Percentiles rank a stretch among this genome's conserved stretches.
Evolutionary conservation across 2,329 filamentous ascomycete species (phyloP).

Genomic region (Trichothecium roseum): DNA sequence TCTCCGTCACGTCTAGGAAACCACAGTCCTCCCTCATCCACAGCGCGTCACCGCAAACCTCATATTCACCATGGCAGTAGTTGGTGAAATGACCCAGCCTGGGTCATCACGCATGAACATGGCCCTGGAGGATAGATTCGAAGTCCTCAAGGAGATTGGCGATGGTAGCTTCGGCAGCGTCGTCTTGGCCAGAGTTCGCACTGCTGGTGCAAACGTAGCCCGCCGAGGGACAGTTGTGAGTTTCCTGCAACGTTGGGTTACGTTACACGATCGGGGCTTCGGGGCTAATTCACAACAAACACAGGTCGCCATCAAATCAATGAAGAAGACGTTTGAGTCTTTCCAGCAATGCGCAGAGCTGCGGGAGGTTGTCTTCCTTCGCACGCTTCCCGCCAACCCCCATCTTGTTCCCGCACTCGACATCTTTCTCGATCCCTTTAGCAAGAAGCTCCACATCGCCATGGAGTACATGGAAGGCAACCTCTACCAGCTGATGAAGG

Average conservation of each 20-base stretch:
- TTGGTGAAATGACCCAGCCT: constrained; percentile 62
- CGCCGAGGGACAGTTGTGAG: constrained; percentile 86
- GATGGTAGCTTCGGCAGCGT: constrained; percentile 99
- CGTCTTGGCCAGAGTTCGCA: constrained; percentile 80
- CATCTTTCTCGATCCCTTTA: constrained; percentile 95
- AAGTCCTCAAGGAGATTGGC: constrained; percentile 94
- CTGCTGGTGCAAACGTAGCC: constrained; percentile 79
- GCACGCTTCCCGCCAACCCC: constrained; percentile 75
- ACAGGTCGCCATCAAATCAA: constrained; percentile 97
- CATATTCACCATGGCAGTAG: constrained; percentile 59
- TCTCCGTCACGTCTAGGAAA: neutral
- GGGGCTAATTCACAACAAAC: constrained; percentile 5
- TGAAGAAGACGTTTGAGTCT: constrained; percentile 99
- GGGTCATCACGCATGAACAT: constrained; percentile 49
- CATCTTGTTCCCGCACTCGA: constrained; percentile 96
- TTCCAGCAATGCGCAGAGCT: constrained; percentile 85
- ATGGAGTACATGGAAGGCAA: constrained; percentile 99
- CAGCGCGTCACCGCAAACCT: constrained; percentile 8
- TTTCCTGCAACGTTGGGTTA: constrained; percentile 10
- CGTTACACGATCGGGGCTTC: too few species aligned
- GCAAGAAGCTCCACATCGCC: constrained; percentile 90
- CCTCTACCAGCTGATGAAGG: constrained; percentile 97
- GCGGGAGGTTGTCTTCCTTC: constrained; percentile 91
- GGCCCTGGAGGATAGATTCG: constrained; percentile 85
- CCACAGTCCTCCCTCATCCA: neutral